Conservation (phyloP, 2,329 filamentous ascomycete species). For the Fusarium robinianum region DNA sequence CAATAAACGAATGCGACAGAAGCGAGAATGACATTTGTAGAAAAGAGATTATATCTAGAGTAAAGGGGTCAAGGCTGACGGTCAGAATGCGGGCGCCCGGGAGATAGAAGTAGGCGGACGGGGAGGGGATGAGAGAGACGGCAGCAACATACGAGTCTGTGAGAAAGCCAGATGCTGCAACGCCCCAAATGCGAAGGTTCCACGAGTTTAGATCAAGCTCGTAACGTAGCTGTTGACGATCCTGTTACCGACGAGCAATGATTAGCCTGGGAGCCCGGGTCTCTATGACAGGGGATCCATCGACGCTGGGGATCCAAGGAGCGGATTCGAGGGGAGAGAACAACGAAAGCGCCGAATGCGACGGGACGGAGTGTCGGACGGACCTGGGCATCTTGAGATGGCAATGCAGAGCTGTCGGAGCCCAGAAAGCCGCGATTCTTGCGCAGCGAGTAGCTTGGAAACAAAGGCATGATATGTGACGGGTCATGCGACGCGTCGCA, state of each 20-base stretch:
- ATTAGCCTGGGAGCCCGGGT: constrained; percentile 18
- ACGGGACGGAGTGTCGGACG: constrained; percentile 28
- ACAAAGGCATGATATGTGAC: constrained; percentile 38
- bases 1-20: constrained; percentile 59
- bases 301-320: constrained; percentile 7
- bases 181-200: constrained; percentile 59
- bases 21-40: constrained; percentile 58
- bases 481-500: constrained; percentile 27
- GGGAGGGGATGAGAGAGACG: too few relatives aligned
- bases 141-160: constrained; percentile 58
- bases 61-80: constrained; percentile 5
- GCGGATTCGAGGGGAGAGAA: constrained; percentile 1
- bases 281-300: constrained; percentile 16
- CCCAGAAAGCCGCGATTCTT: constrained; percentile 57
- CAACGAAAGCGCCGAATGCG: neutral
- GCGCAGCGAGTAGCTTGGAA: constrained; percentile 36
- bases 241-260: constrained; percentile 40
- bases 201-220: constrained; percentile 59
- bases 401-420: constrained; percentile 54
- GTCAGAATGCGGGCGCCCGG: neutral
- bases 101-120: too few relatives aligned
- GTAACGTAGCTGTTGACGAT: constrained; percentile 56
- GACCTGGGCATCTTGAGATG: constrained; percentile 55
- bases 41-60: constrained; percentile 57
- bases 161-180: constrained; percentile 59